Percentiles rank a stretch among this genome's conserved stretches.
Conservation (phyloP, 23 red algal genomes). For the Cyanidium caldarium region DNA sequence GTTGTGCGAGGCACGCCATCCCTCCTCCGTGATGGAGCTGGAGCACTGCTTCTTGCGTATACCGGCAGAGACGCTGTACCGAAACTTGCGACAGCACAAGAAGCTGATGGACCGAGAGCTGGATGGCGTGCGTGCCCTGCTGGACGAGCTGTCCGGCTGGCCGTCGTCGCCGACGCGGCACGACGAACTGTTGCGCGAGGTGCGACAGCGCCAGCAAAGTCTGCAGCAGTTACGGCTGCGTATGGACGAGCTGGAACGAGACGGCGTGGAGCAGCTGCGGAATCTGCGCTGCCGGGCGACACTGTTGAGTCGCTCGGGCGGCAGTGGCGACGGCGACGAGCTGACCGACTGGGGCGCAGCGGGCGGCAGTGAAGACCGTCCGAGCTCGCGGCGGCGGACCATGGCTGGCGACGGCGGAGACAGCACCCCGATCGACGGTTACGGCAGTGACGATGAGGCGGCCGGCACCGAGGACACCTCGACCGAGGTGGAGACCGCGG, state of each 20-base stretch:
- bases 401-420: background rate
- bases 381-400: background rate
- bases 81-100: conserved; percentile 43
- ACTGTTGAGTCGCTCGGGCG: background rate
- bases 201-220: background rate
- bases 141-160: background rate
- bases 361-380: too few species aligned
- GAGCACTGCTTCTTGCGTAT: conserved; percentile 66
- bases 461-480: background rate
- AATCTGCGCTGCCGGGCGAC: background rate
- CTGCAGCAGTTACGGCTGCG: background rate
- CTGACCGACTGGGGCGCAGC: too few species aligned
- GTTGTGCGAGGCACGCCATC: too few species aligned
- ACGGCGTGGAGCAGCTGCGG: background rate
- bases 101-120: conserved; percentile 44
- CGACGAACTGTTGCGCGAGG: background rate
- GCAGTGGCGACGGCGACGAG: too few species aligned
- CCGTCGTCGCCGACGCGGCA: background rate
- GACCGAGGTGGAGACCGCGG: background rate
- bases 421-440: background rate
- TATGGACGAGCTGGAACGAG: background rate
- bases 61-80: conserved; percentile 43
- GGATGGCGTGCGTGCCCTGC: conserved; percentile 21
- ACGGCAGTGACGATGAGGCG: background rate
- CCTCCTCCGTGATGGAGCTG: too few species aligned